These are phyloP conservation scores for Coemansia sp. DNA, from an alignment of 192 early-diverging fungal genomes.

Conservation along the genomic window DNA sequence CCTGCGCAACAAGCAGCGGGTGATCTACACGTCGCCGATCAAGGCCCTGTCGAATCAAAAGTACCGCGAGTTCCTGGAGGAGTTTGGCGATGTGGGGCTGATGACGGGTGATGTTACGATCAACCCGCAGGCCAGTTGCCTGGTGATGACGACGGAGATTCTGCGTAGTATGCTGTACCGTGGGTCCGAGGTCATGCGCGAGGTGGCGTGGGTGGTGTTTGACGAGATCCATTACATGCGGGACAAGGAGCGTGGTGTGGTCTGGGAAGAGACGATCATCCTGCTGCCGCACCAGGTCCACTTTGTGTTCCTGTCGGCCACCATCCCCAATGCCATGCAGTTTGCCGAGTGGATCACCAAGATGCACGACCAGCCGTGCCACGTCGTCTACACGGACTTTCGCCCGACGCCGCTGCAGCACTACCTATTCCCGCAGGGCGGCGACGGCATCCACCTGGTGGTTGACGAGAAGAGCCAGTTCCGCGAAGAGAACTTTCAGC, in stretches of 20 bases:
- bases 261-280: slow-evolving; percentile 99
- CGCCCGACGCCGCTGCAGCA: slow-evolving; percentile 96
- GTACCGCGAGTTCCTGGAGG: slow-evolving; percentile 88
- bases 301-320: slow-evolving; percentile 94
- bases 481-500: slow-evolving; percentile 94
- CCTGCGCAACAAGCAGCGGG: slow-evolving; percentile 82
- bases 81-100: slow-evolving; percentile 96
- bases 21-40: slow-evolving; percentile 96
- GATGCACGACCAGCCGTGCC: slow-evolving; percentile 93
- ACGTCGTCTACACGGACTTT: slow-evolving; percentile 97
- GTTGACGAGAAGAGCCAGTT: slow-evolving; percentile 95
- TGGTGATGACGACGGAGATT: slow-evolving; percentile 99
- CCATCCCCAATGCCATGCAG: slow-evolving; percentile 97
- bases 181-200: slow-evolving; percentile 91
- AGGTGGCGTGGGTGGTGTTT: slow-evolving; percentile 96
- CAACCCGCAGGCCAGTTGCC: slow-evolving; percentile 82
- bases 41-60: slow-evolving; percentile 99
- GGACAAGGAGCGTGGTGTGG: slow-evolving; percentile 94
- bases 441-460: slow-evolving; percentile 89
- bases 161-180: slow-evolving; percentile 94
- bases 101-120: slow-evolving; percentile 99
- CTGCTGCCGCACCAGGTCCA: slow-evolving; percentile 87
- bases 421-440: slow-evolving; percentile 87
- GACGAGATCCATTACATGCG: slow-evolving; percentile 99
- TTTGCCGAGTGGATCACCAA: slow-evolving; percentile 98